Percentiles rank a stretch among this genome's conserved stretches.
Evolutionary conservation across 176 grass and related monocot genomes (phyloP).

Genomic region (Pharus latifolius): DNA sequence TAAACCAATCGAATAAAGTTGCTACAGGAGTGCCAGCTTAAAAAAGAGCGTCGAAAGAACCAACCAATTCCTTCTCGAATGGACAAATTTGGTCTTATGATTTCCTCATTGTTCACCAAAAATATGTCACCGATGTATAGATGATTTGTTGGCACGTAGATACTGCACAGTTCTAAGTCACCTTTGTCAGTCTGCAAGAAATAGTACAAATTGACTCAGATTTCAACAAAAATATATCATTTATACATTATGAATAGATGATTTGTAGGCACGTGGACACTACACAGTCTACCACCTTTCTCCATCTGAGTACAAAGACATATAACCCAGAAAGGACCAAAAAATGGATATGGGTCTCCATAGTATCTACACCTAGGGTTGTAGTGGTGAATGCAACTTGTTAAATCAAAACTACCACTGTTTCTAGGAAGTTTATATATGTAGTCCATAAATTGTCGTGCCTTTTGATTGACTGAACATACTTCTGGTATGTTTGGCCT

Average conservation of each 20-base stretch:
- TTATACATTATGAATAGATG: slow-evolving; percentile 12
- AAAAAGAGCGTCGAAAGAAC: slow-evolving; percentile 10
- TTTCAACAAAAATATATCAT: not conserved
- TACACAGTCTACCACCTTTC: slow-evolving; percentile 40
- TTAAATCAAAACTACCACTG: not conserved
- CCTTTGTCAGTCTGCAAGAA: slow-evolving; percentile 84
- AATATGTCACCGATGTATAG: slow-evolving; percentile 95
- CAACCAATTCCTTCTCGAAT: slow-evolving; percentile 95
- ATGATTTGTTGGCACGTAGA: slow-evolving; percentile 98
- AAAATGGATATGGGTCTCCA: not conserved
- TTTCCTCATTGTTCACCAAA: slow-evolving; percentile 79
- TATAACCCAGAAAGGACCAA: not conserved
- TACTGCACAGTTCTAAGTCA: slow-evolving; percentile 94
- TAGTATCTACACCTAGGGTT: not conserved
- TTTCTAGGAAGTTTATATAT: not conserved
- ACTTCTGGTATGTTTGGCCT: not conserved
- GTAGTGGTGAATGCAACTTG: not conserved
- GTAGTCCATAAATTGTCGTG: not conserved
- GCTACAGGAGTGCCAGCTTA: not conserved
- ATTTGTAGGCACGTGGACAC: slow-evolving; percentile 33
- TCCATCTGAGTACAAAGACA: slow-evolving; percentile 23
- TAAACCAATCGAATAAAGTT: not conserved
- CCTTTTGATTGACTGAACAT: not conserved
- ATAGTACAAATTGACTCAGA: slow-evolving; percentile 14
- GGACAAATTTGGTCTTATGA: slow-evolving; percentile 94